Evolutionary conservation across 108 stramenopile species (phyloP), one percentile per base, ranked within the genome.

Genomic region (Conticribra weissflogii): DNA sequence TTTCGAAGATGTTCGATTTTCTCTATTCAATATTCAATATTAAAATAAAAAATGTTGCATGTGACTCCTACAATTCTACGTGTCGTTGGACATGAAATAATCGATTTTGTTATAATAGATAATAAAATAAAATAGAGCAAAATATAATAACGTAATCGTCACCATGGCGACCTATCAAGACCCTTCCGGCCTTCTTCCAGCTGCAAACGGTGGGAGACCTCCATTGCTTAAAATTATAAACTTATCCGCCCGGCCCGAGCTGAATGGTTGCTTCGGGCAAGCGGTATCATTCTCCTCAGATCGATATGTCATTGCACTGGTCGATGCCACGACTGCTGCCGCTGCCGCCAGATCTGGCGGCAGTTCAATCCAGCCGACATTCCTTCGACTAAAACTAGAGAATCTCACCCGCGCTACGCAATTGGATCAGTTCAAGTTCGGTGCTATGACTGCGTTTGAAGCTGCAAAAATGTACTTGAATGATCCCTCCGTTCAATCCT

Each of bases 171-270:
- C n/a, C n/a, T n/a, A n/a, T n/a, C 36, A 41, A 41, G 77, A 78
- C 45, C 77, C 77, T 3, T 64, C 63, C 54, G 47, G 59, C 44
- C 58, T 66, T 59, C 69, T 78, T 54, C 49, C 77, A 25, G 31
- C 69, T 59, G 41, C 69, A 46, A 70, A 66, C 69, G 63, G 48
- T 15, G 58, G 62, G 24, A 64, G 58, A 54, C 63, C 77, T 29
- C 63, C 77, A 31, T 63, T 70, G 65, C 63, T 78, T 45, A 75
- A 75, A 68, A 36, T 78, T 9, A 50, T 52, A 30, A 66, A 71
- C 69, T 66, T 78, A 47, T 30, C 77, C 30, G 54, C 68, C 19
- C 58, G 70, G 1, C 77, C 77, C 36, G 69, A 70, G 15, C 59
- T 78, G 23, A 78, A 78, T 60, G 65, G 64, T 1, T 15, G 45